Base-by-base conservation (phyloP, 2,329 filamentous ascomycete genomes). In the Waltergamsia citrina region DNA sequence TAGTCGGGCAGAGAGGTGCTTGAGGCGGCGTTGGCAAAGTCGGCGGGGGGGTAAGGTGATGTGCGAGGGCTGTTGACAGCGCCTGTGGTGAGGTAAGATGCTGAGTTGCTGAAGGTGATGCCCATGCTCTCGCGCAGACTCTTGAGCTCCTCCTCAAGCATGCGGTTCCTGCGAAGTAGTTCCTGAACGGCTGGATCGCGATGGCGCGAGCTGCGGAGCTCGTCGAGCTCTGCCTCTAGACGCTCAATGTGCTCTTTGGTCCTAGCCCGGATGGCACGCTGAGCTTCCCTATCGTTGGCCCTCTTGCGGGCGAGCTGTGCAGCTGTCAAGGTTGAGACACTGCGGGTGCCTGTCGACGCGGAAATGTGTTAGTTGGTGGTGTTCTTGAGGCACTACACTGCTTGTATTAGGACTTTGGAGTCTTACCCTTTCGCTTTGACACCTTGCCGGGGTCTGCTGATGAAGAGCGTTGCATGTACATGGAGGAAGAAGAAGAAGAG, bases 291-390 rank as follows among this genome's bases (percentile, higher is more conserved):
- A 55, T 94, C 87, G 62, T 94, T 94, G 49, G 85, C 85, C 43
- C 88, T 73, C 65, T 94, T 95, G 57, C 87, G 83, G 20, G 82
- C 85, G 38, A 94, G 73, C 59, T 94, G 88, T 41, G 88, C 83
- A 6, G 86, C 83, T 9, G 85, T 93, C 52, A 94, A 69, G 49
- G 84, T 90, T 42, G 86, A 85, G 36, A 94, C 87, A 42, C 84
- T 87, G 44, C 86, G 76, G 38, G 81, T 73, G 31, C 71, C 72
- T 69, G 21, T 22, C 26, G 21, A 29, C 21, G 19, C 30, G 29
- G 26, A n/a, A n/a, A n/a, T n/a, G n/a, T n/a, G n/a, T n/a, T n/a
- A n/a, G n/a, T n/a, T 32, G 26, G 19, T 35, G 22, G 29, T 24
- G 35, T 30, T 9, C 29, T 24, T n/a, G n/a, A n/a, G n/a, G n/a